Conservation (phyloP, 345 rosid genomes). For the Eucalyptus melliodora region DNA sequence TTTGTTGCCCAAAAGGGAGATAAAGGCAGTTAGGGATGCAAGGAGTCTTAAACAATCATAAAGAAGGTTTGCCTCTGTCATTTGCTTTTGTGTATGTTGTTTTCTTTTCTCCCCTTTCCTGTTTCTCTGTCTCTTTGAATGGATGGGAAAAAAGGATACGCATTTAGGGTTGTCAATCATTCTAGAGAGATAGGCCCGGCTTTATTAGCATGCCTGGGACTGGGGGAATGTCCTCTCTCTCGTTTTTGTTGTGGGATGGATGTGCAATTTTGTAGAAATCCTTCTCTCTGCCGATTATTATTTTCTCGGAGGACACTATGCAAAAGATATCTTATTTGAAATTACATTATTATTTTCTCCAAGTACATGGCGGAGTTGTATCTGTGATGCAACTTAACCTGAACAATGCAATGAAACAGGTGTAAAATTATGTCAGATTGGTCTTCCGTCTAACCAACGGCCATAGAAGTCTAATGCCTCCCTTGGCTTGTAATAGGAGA, state of each 20-base stretch:
- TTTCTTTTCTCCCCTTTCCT: not conserved
- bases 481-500: not conserved
- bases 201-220: slow-evolving; percentile 35
- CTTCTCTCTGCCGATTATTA: not conserved
- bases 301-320: not conserved
- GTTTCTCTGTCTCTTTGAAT: not conserved
- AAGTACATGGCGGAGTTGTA: not conserved
- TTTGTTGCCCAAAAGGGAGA: slow-evolving; percentile 57
- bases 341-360: not conserved
- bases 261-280: not conserved
- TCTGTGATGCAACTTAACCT: not conserved
- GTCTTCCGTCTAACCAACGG: not conserved
- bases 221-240: slow-evolving; percentile 32
- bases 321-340: not conserved
- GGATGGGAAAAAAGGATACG: not conserved
- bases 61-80: not conserved
- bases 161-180: slow-evolving; percentile 8
- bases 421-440: not conserved
- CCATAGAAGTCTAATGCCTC: not conserved
- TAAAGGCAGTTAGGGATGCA: not conserved
- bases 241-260: not conserved
- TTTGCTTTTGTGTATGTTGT: not conserved
- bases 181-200: slow-evolving; percentile 44
- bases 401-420: not conserved
- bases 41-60: slow-evolving; percentile 1